Base-by-base conservation (phyloP, 2,329 filamentous ascomycete genomes). In the Cercospora citrullina region DNA sequence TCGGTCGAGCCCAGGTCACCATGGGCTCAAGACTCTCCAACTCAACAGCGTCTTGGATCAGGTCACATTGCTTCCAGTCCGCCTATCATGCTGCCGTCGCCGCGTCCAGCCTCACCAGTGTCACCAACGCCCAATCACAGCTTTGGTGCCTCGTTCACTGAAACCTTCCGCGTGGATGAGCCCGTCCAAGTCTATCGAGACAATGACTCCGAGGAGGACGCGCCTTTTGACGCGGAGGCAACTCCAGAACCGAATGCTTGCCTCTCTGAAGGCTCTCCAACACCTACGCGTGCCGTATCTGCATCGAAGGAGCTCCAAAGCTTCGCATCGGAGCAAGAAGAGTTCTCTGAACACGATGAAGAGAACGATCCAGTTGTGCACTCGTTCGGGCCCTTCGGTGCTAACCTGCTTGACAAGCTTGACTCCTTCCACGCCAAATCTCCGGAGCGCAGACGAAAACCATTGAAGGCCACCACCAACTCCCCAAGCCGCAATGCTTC, bases 301-400 rank as follows among this genome's bases (percentile, higher is more conserved):
- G 60, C 64, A 14, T 64, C 72, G 12, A 60, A 64, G 30, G 63
- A 68, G 51, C 45, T 59, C 67, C 33, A 70, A 68, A 70, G 68
- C 63, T 58, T 69, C 28, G 66, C 70, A 12, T 74, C 77, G 10
- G 76, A 79, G 45, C 73, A 73, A 18, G 89, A 90, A 18, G 89
- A 93, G 18, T 87, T 90, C 63, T 90, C 92, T 61, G 89, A 96
- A 71, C 90, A 91, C 0, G 91, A 94, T 74, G 94, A 97, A 82
- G 94, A 98, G 80, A 97, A 97, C 71, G 95, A 98, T 73, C 94
- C 94, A 2, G 89, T 97, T 64, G 84, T 97, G 18, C 92, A 95
- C 79, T 97, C 94, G 0, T 97, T 97, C 73, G 94, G 93, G 16
- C 93, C 93, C 0, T 96, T 92, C 76, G 93, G 93, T 51, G 91